These are phyloP conservation scores for Talaromyces marneffei DNA, from an alignment of 2,329 filamentous ascomycete genomes.

Conservation along the genomic window DNA sequence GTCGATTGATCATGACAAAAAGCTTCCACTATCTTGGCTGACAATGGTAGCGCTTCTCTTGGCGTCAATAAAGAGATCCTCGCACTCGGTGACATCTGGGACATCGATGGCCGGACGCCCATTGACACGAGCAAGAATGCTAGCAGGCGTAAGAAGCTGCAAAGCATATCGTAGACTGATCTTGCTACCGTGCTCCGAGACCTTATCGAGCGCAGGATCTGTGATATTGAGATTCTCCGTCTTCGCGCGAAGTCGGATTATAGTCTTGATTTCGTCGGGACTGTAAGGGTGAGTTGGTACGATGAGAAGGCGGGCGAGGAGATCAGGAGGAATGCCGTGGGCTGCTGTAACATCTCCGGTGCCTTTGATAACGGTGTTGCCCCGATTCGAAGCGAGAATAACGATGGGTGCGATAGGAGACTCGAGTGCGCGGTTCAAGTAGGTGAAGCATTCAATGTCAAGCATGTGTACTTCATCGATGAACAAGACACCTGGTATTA, in stretches of 20 bases:
- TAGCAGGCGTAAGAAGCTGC: conserved; percentile 82
- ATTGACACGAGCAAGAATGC: conserved; percentile 82
- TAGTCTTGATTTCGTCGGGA: conserved; percentile 83
- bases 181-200: conserved; percentile 78
- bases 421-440: conserved; percentile 96
- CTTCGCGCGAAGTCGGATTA: conserved; percentile 75
- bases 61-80: conserved; percentile 78
- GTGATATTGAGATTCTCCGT: conserved; percentile 75
- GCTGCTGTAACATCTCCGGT: conserved; percentile 73
- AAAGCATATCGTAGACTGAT: conserved; percentile 90
- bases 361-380: conserved; percentile 86
- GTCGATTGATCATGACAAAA: conserved; percentile 51
- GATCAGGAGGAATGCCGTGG: conserved; percentile 90
- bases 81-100: conserved; percentile 71
- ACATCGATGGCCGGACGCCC: conserved; percentile 68
- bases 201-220: conserved; percentile 77
- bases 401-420: conserved; percentile 92
- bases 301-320: conserved; percentile 89
- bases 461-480: conserved; percentile 99
- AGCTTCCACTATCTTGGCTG: conserved; percentile 58
- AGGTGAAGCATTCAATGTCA: conserved; percentile 98
- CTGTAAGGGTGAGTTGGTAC: conserved; percentile 89
- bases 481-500: conserved; percentile 96
- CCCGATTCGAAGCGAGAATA: conserved; percentile 93
- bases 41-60: conserved; percentile 69